phyloP scores from a whole-genome alignment of 805 yeast species.

The Naumovozyma castellii region DNA sequence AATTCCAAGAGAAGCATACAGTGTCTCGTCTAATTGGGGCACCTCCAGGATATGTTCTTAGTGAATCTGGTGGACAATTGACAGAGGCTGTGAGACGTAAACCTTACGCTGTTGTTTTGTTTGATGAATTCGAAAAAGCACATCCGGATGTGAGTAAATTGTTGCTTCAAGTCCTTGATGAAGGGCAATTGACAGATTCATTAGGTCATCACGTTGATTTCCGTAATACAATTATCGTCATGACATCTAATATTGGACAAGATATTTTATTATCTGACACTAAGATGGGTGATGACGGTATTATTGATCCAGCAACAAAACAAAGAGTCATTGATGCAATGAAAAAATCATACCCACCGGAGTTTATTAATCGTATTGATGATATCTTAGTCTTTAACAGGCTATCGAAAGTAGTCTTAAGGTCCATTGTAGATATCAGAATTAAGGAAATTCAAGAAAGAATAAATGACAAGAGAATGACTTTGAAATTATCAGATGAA shows the following conservation, averaged over 20 bases:
- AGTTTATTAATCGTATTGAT: constrained; percentile 87
- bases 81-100: constrained; percentile 94
- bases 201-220: constrained; percentile 93
- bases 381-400: constrained; percentile 91
- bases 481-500: constrained; percentile 41
- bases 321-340: constrained; percentile 55
- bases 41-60: constrained; percentile 96
- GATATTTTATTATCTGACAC: constrained; percentile 67
- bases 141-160: constrained; percentile 92
- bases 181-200: constrained; percentile 88
- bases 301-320: constrained; percentile 46
- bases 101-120: constrained; percentile 85
- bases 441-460: constrained; percentile 73
- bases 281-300: constrained; percentile 45
- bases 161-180: constrained; percentile 85
- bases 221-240: constrained; percentile 86
- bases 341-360: constrained; percentile 78
- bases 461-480: constrained; percentile 68
- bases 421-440: constrained; percentile 77
- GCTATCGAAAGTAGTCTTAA: constrained; percentile 63
- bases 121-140: constrained; percentile 96
- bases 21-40: constrained; percentile 90
- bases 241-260: constrained; percentile 96
- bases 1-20: constrained; percentile 90
- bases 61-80: constrained; percentile 86